Conservation (phyloP, 1,284 basidiomycete species). For the Caloboletus firmus region DNA sequence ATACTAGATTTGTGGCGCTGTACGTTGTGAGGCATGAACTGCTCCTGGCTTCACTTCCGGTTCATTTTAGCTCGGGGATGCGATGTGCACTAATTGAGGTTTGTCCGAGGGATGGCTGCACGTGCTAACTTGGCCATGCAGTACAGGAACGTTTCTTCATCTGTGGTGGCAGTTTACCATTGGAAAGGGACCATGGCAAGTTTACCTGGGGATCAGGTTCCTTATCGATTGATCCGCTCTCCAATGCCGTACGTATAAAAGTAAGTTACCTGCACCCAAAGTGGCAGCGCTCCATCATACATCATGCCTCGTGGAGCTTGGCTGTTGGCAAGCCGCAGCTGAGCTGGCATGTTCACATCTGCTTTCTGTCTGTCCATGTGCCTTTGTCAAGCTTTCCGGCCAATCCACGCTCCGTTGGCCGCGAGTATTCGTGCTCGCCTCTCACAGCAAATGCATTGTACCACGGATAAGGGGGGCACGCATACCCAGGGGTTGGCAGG, state of each 20-base stretch:
- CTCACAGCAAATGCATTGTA: background rate
- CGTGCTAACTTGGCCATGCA: slow-evolving; percentile 1
- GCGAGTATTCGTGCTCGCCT: no score
- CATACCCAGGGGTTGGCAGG: slow-evolving; percentile 17
- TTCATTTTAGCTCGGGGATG: background rate
- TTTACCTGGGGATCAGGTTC: background rate
- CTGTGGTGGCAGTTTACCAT: slow-evolving; percentile 17
- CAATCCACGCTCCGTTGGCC: slow-evolving; percentile 2
- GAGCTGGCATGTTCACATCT: background rate
- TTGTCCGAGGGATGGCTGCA: background rate
- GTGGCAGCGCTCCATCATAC: background rate
- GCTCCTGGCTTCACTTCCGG: no score
- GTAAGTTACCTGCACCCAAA: background rate
- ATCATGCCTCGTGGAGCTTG: slow-evolving; percentile 25
- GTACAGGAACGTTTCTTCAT: background rate
- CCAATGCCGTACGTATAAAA: slow-evolving; percentile 1
- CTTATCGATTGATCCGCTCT: background rate
- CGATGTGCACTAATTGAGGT: background rate
- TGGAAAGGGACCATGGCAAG: background rate
- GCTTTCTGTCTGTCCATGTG: background rate
- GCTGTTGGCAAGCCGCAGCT: slow-evolving; percentile 22
- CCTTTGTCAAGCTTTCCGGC: background rate
- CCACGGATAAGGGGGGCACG: background rate
- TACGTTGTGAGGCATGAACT: slow-evolving; percentile 14
- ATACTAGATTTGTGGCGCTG: background rate